Conservation (phyloP, 2,329 filamentous ascomycete species). For the Trichoderma brevicompactum region DNA sequence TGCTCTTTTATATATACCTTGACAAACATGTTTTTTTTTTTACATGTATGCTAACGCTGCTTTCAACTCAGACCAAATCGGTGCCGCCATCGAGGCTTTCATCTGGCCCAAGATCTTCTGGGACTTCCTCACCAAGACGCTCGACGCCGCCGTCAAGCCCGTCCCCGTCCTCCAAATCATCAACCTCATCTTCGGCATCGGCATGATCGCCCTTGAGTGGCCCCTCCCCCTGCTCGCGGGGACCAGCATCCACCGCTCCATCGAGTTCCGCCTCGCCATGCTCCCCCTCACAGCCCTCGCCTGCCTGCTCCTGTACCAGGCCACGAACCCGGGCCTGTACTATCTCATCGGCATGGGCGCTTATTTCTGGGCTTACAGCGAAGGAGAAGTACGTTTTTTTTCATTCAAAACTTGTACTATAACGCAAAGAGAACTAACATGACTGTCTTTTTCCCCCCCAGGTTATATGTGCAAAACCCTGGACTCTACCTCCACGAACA, state of each 20-base stretch:
- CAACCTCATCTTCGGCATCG: constrained; percentile 81
- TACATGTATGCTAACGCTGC: background rate
- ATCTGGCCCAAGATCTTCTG: constrained; percentile 99
- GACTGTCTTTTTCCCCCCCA: too few species aligned
- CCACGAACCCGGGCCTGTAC: constrained; percentile 89
- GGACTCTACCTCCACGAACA: constrained; percentile 67
- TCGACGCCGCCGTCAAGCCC: constrained; percentile 84
- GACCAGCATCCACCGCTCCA: constrained; percentile 77
- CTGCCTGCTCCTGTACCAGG: constrained; percentile 83
- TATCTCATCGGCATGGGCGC: constrained; percentile 83
- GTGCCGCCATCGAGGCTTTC: constrained; percentile 81
- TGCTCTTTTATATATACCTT: too few species aligned
- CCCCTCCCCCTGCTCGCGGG: constrained; percentile 79
- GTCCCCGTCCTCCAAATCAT: constrained; percentile 87
- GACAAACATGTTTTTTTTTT: too few species aligned
- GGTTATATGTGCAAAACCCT: constrained; percentile 71
- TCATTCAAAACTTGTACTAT: too few species aligned
- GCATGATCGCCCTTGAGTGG: constrained; percentile 88
- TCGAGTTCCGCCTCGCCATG: constrained; percentile 82
- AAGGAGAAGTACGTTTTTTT: constrained; percentile 83
- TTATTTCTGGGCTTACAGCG: constrained; percentile 97
- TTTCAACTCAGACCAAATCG: constrained; percentile 88
- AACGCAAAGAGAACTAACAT: too few species aligned
- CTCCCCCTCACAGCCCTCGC: constrained; percentile 78
- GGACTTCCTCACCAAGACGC: constrained; percentile 91